Percentiles rank a stretch among this genome's conserved stretches.
Evolutionary conservation across 768 basidiomycete species (phyloP).

Genomic region (Russula virescens): DNA sequence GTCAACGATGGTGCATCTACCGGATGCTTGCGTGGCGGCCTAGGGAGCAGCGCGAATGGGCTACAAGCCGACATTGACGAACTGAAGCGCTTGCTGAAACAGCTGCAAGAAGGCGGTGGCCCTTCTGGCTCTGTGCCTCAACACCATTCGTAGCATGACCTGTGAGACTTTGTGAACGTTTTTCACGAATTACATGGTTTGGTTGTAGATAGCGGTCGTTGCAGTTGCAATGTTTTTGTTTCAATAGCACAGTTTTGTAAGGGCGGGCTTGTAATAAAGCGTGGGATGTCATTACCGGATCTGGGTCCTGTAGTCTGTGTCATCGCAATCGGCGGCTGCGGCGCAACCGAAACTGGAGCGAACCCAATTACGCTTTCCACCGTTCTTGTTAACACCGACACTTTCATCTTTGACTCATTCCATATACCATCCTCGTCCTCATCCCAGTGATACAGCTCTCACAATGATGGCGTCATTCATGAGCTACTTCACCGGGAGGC

Average conservation of each 20-base stretch:
- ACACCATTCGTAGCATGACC: slow-evolving; percentile 5
- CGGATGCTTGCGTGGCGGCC: slow-evolving; percentile 30
- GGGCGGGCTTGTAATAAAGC: not conserved
- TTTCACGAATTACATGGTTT: not conserved
- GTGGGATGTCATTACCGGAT: slow-evolving; percentile 6
- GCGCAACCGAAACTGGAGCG: not conserved
- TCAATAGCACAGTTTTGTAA: not conserved
- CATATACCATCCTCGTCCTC: not conserved
- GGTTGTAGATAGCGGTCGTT: not conserved
- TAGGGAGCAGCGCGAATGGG: slow-evolving; percentile 48
- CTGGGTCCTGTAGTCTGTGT: not conserved
- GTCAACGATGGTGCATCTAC: slow-evolving; percentile 48
- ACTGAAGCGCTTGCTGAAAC: slow-evolving; percentile 53
- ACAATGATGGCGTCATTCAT: slow-evolving; percentile 41
- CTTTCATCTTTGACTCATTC: not conserved
- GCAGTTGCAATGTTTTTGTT: not conserved
- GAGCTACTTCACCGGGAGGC: slow-evolving; percentile 83
- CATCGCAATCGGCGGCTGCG: not conserved
- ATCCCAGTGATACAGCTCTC: not conserved
- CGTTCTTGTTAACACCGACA: no score
- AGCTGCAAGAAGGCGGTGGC: slow-evolving; percentile 26
- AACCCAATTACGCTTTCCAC: not conserved
- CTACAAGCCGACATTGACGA: slow-evolving; percentile 68
- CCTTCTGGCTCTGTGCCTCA: not conserved
- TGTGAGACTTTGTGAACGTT: not conserved